A percentile compares a stretch with the other conserved stretches of the same genome.
Evolutionary conservation across 306 rosid genomes (phyloP).

Genomic region (Hippophae tibetana): DNA sequence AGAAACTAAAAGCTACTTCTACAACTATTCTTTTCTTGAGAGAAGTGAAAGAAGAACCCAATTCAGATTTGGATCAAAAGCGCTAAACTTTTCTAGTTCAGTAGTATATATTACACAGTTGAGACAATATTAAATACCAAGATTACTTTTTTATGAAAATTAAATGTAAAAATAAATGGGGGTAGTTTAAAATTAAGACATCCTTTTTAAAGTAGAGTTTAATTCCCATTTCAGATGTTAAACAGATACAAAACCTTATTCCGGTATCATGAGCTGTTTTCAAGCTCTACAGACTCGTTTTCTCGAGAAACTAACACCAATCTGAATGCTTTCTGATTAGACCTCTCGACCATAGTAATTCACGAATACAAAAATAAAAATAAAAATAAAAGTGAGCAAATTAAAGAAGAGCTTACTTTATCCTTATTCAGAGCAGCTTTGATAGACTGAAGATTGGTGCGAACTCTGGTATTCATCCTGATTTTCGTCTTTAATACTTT

Average conservation of each 20-base stretch:
- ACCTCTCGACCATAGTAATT: slow-evolving; percentile 6
- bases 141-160: neutral
- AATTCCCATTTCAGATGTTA: slow-evolving; percentile 15
- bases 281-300: slow-evolving; percentile 10
- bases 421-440: slow-evolving; percentile 39
- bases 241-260: slow-evolving; percentile 5
- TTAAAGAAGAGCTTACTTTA: slow-evolving; percentile 34
- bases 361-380: neutral
- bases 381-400: slow-evolving; percentile 2
- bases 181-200: slow-evolving; percentile 20
- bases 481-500: slow-evolving; percentile 4
- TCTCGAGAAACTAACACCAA: slow-evolving; percentile 22
- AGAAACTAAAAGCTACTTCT: slow-evolving; percentile 10
- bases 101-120: slow-evolving; percentile 13
- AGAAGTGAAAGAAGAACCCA: slow-evolving; percentile 27
- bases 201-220: slow-evolving; percentile 21
- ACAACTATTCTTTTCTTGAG: slow-evolving; percentile 47
- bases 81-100: slow-evolving; percentile 20
- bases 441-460: slow-evolving; percentile 52
- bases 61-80: slow-evolving; percentile 56
- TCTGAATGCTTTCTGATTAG: slow-evolving; percentile 12
- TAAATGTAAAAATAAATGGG: slow-evolving; percentile 8
- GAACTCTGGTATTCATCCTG: slow-evolving; percentile 53
- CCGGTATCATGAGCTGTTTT: slow-evolving; percentile 4
- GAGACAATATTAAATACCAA: slow-evolving; percentile 16